Conservation (phyloP, 1,139 yeast species). For the Debaryomyces coudertii region DNA sequence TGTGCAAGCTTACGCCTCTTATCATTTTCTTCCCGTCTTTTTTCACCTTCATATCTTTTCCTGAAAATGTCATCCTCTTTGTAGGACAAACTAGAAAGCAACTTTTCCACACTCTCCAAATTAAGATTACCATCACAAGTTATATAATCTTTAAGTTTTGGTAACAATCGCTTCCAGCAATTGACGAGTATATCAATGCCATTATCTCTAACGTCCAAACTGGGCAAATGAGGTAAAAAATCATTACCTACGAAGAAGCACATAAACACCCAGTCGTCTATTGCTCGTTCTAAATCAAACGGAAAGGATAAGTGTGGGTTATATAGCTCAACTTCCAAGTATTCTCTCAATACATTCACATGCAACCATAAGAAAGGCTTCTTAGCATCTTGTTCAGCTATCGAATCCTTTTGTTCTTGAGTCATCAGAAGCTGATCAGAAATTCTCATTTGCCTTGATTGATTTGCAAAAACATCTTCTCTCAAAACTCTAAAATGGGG, state of each 20-base stretch:
- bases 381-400: slow-evolving; percentile 60
- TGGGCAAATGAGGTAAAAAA: slow-evolving; percentile 95
- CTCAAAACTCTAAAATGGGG: slow-evolving; percentile 93
- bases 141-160: slow-evolving; percentile 70
- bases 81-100: slow-evolving; percentile 65
- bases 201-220: slow-evolving; percentile 91
- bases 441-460: slow-evolving; percentile 48
- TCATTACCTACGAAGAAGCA: slow-evolving; percentile 99
- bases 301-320: slow-evolving; percentile 71
- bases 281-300: slow-evolving; percentile 90
- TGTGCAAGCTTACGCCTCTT: slow-evolving; percentile 59
- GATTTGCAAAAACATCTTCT: slow-evolving; percentile 91
- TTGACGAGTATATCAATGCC: slow-evolving; percentile 81
- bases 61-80: slow-evolving; percentile 84
- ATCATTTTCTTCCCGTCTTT: slow-evolving; percentile 62
- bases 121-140: slow-evolving; percentile 89
- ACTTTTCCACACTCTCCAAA: slow-evolving; percentile 71
- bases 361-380: slow-evolving; percentile 96
- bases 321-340: slow-evolving; percentile 77
- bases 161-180: slow-evolving; percentile 80
- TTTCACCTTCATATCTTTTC: slow-evolving; percentile 67
- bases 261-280: slow-evolving; percentile 99
- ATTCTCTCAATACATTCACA: slow-evolving; percentile 84
- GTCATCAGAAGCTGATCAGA: slow-evolving; percentile 61
- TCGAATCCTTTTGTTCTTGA: slow-evolving; percentile 57